These are phyloP conservation scores for Theobroma grandiflorum DNA, from an alignment of 441 rosid genomes.

Conservation along the genomic window DNA sequence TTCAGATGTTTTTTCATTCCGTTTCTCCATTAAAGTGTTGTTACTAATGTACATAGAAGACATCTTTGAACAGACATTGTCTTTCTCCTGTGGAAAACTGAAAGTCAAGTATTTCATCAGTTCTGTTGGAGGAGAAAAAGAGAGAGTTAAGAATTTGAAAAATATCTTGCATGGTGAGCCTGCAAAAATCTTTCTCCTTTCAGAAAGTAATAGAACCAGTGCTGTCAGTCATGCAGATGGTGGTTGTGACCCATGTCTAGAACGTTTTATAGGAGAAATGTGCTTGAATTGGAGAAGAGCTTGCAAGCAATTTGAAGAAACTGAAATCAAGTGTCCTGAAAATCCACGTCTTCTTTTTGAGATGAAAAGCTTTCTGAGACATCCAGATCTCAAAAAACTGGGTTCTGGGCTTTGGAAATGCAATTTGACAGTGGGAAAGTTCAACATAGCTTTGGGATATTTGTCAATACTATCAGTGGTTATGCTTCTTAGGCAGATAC, in stretches of 20 bases:
- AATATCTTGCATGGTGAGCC: constrained; percentile 71
- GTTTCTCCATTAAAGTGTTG: constrained; percentile 61
- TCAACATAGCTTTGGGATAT: constrained; percentile 62
- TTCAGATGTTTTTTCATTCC: constrained; percentile 56
- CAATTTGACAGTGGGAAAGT: constrained; percentile 69
- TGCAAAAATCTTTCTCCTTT: constrained; percentile 48
- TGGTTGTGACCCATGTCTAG: constrained; percentile 45
- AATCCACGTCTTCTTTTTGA: constrained; percentile 76
- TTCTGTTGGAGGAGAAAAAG: constrained; percentile 46
- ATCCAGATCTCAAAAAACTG: constrained; percentile 49
- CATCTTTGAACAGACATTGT: constrained; percentile 53
- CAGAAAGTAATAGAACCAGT: constrained; percentile 42
- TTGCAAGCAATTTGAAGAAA: constrained; percentile 54
- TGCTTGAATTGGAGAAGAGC: constrained; percentile 68
- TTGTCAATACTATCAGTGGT: constrained; percentile 60
- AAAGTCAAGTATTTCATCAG: constrained; percentile 53
- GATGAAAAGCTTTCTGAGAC: constrained; percentile 58
- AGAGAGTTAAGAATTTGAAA: constrained; percentile 42
- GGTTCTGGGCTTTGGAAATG: constrained; percentile 70
- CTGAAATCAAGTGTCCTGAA: constrained; percentile 54
- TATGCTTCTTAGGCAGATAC: constrained; percentile 66
- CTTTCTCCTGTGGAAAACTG: constrained; percentile 69
- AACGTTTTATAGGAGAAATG: constrained; percentile 62
- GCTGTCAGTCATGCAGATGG: constrained; percentile 45
- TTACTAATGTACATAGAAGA: constrained; percentile 55